These are phyloP conservation scores for Mycena alexandri DNA, from an alignment of 768 basidiomycete species.

Conservation along the genomic window DNA sequence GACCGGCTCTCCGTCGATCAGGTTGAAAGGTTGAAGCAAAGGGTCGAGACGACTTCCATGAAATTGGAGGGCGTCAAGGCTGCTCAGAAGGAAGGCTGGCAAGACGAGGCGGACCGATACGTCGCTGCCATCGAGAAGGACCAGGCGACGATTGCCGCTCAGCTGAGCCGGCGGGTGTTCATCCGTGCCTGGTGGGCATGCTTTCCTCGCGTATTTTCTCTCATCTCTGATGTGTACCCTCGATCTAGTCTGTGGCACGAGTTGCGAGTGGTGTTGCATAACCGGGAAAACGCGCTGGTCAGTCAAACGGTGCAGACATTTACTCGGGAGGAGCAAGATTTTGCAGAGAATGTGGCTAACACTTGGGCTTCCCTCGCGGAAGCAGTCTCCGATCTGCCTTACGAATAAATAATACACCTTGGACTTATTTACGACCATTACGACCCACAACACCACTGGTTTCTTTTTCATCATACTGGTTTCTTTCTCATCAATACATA, in stretches of 20 bases:
- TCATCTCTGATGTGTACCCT: slow-evolving; percentile 25
- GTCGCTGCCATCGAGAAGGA: slow-evolving; percentile 84
- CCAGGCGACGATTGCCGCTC: slow-evolving; percentile 80
- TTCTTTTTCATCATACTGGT: too few species aligned
- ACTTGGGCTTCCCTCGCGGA: slow-evolving; percentile 85
- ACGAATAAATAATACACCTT: slow-evolving; percentile 64
- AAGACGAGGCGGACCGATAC: slow-evolving; percentile 85
- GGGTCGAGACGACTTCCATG: slow-evolving; percentile 79
- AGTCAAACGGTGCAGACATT: slow-evolving; percentile 81
- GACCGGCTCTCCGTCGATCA: slow-evolving; percentile 92
- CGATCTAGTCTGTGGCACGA: slow-evolving; percentile 91
- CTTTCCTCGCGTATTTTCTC: background rate
- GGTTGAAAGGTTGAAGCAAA: slow-evolving; percentile 89
- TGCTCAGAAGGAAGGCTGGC: slow-evolving; percentile 85
- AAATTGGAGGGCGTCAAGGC: slow-evolving; percentile 83
- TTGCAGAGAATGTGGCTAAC: slow-evolving; percentile 68
- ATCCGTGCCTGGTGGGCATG: slow-evolving; percentile 82
- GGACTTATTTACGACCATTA: slow-evolving; percentile 24
- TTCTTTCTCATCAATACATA: background rate
- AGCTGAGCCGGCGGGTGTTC: slow-evolving; percentile 85
- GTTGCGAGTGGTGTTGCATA: slow-evolving; percentile 91
- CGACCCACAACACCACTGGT: slow-evolving; percentile 15
- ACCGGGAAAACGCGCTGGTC: slow-evolving; percentile 87
- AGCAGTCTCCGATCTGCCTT: slow-evolving; percentile 85
- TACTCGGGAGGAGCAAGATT: slow-evolving; percentile 79